Conservation (phyloP, 257 asterid genomes). For the Solanum sitiens region DNA sequence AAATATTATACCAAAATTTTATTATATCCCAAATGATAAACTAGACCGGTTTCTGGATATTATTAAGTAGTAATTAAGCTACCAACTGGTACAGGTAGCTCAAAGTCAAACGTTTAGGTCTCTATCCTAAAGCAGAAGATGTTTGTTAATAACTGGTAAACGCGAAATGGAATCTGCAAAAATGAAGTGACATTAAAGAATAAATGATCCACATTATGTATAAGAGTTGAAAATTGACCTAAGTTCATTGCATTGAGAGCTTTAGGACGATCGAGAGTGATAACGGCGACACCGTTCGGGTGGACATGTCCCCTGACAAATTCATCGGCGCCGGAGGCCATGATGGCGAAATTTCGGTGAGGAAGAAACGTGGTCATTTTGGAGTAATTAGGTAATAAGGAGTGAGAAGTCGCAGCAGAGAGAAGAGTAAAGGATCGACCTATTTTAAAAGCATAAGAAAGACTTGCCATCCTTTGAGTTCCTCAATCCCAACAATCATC, state of each 20-base stretch:
- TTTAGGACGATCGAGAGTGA: conserved; percentile 95
- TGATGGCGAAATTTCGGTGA: conserved; percentile 12
- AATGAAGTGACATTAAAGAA: background rate
- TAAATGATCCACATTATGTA: background rate
- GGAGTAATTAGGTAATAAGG: background rate
- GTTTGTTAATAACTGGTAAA: background rate
- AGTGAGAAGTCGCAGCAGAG: background rate
- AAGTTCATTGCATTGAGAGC: conserved; percentile 92
- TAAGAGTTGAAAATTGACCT: conserved; percentile 22
- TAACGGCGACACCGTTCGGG: conserved; percentile 74
- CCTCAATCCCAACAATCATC: background rate
- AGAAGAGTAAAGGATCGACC: background rate
- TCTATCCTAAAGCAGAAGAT: background rate
- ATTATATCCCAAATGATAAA: background rate
- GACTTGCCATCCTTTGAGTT: background rate
- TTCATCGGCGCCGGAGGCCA: conserved; percentile 57
- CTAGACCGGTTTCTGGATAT: background rate
- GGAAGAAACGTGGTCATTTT: background rate
- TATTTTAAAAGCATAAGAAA: background rate
- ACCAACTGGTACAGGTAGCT: background rate
- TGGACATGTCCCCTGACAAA: conserved; percentile 66
- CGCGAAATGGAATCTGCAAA: background rate
- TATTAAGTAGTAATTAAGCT: background rate
- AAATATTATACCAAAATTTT: background rate
- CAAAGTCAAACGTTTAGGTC: background rate